These are phyloP conservation scores for Phytophthora sp. DNA, from an alignment of 352 stramenopile species.

Conservation along the genomic window DNA sequence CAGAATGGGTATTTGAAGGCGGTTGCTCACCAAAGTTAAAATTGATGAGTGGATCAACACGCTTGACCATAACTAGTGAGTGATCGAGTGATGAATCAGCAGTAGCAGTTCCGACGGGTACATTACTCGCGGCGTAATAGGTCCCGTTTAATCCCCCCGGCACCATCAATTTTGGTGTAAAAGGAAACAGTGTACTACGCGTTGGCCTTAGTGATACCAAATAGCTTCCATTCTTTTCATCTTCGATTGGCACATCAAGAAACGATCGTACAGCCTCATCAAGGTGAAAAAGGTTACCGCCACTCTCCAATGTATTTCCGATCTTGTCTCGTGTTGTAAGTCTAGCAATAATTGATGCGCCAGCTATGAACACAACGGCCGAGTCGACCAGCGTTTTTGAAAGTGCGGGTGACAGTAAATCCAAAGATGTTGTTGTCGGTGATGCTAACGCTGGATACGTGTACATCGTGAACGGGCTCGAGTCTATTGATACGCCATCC, in stretches of 20 bases:
- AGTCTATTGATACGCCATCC: constrained; percentile 41
- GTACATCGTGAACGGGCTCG: constrained; percentile 68
- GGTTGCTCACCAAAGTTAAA: constrained; percentile 55
- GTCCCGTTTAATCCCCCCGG: constrained; percentile 61
- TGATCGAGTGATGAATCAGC: constrained; percentile 21
- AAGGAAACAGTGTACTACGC: constrained; percentile 29
- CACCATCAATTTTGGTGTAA: constrained; percentile 58
- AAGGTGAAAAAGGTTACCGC: constrained; percentile 56
- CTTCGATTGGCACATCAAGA: constrained; percentile 27
- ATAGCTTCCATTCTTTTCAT: constrained; percentile 50
- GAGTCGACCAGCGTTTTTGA: constrained; percentile 13
- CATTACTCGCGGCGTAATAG: constrained; percentile 45
- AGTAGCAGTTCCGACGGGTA: constrained; percentile 21
- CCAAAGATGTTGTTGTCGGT: constrained; percentile 50
- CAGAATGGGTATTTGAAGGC: constrained; percentile 39
- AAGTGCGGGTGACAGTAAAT: constrained; percentile 43
- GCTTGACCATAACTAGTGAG: constrained; percentile 25
- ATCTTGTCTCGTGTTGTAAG: constrained; percentile 55
- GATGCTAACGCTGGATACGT: constrained; percentile 51
- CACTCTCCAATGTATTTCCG: constrained; percentile 58
- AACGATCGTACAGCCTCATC: constrained; percentile 26
- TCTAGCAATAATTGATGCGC: constrained; percentile 35
- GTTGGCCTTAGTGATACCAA: constrained; percentile 38
- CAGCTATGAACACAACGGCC: constrained; percentile 42
- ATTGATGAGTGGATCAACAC: constrained; percentile 43